Evolutionary conservation across 495 filamentous ascomycete genomes (phyloP), one percentile per base, ranked within the genome.

Genomic region (Paragyromitra xinjiangensis): DNA sequence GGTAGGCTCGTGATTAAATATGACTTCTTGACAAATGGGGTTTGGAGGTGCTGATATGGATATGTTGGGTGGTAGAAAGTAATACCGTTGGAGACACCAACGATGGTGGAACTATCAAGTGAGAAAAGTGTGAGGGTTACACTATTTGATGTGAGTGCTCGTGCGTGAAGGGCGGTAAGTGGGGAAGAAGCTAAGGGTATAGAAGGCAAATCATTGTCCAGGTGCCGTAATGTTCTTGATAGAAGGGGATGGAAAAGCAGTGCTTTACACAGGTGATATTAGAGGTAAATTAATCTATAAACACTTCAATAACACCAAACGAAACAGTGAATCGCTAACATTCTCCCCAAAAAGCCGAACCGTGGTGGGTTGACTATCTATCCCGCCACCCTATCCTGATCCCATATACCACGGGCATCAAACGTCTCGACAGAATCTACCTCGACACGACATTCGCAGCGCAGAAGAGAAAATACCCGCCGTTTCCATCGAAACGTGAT

Each of bases 221-320:
- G 95, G 95, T 2, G 90, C 94, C 24, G 94, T 97, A 37, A 97
- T 97, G 93, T 97, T 98, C 81, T 89, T 98, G 6, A 91, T 98
- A 51, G 92, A 98, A 82, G 90, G 89, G 4, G 83, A 89, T 65
- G 88, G 88, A 6, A 94, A 92, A 66, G 90, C 93, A 7, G 87
- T 94, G 14, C 86, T 98, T 0, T 98, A 97, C 80, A 97, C 94
- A 0, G 95, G 94, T n/a, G 94, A 98, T 82, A 93, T 97, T 53
- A 87, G 95, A 82, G 90, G 92, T 87, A 87, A 88, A 84, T 71
- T 24, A 88, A 83, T 69, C n/a, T 19, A 45, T 26, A 48, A 1
- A 40, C 12, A 48, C 64, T 2, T 4, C n/a, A 6, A 56, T 22
- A 3, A 8, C 24, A 16, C 53, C 12, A 3, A 12, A 55, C 14